phyloP scores from a whole-genome alignment of 2,329 filamentous ascomycete genomes.

The Phyllosticta citribraziliensis region DNA sequence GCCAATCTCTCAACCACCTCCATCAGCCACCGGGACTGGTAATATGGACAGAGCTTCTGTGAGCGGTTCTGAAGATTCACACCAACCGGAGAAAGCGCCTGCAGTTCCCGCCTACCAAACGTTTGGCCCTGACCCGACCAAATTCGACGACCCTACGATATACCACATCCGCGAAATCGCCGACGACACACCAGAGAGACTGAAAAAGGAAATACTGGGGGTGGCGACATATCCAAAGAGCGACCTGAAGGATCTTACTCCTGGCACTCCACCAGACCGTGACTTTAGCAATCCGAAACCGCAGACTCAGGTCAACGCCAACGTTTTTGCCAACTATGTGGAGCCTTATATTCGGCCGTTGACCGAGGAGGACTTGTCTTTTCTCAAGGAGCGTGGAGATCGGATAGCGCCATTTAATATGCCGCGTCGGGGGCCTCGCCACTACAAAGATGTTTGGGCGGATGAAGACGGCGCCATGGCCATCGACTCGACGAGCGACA shows the following conservation, averaged over 20 bases:
- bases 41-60: slow-evolving; percentile 56
- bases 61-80: slow-evolving; percentile 44
- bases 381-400: slow-evolving; percentile 82
- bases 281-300: slow-evolving; percentile 95
- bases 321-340: slow-evolving; percentile 83
- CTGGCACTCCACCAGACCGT: slow-evolving; percentile 81
- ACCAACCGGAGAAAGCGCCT: slow-evolving; percentile 51
- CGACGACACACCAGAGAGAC: slow-evolving; percentile 70
- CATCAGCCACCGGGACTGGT: slow-evolving; percentile 40
- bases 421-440: slow-evolving; percentile 71
- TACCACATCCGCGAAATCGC: slow-evolving; percentile 79
- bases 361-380: slow-evolving; percentile 88
- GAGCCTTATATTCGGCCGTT: slow-evolving; percentile 86
- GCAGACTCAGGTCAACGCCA: slow-evolving; percentile 85
- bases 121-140: slow-evolving; percentile 85
- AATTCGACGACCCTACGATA: slow-evolving; percentile 82
- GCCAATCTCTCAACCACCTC: slow-evolving; percentile 34
- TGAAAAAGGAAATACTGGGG: slow-evolving; percentile 78
- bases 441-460: slow-evolving; percentile 86
- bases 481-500: slow-evolving; percentile 59
- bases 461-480: slow-evolving; percentile 81
- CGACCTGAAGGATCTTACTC: slow-evolving; percentile 75
- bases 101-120: slow-evolving; percentile 66
- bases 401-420: slow-evolving; percentile 75
- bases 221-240: slow-evolving; percentile 74